Evolutionary conservation across 2,329 filamentous ascomycete genomes (phyloP).

Genomic region (Colletotrichum filicis): DNA sequence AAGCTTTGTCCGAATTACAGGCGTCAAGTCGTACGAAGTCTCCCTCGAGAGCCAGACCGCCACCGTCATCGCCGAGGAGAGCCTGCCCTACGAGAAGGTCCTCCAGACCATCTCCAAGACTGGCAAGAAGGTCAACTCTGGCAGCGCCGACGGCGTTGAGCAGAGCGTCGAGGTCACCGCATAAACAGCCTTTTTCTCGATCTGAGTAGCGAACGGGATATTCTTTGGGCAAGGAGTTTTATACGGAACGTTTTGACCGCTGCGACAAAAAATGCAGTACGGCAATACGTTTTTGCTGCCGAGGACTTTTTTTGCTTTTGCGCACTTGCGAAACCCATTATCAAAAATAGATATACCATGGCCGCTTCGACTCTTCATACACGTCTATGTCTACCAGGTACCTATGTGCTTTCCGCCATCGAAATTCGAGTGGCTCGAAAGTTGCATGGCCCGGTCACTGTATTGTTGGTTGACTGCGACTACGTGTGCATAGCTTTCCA

Average conservation of each 20-base stretch:
- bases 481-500: not conserved
- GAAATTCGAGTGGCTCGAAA: not conserved
- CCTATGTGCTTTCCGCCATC: not conserved
- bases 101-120: conserved; percentile 94
- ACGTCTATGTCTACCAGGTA: not conserved
- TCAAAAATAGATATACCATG: not conserved
- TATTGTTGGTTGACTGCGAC: not conserved
- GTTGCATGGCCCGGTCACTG: not conserved
- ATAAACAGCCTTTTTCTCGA: conserved; percentile 37
- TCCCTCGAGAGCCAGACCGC: conserved; percentile 88
- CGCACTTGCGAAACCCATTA: not conserved
- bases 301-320: not conserved
- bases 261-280: too few relatives aligned
- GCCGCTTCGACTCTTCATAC: not conserved
- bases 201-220: too few relatives aligned
- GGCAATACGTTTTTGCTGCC: not conserved
- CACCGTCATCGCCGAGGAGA: conserved; percentile 76
- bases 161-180: conserved; percentile 56
- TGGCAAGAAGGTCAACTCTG: conserved; percentile 88
- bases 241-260: too few relatives aligned
- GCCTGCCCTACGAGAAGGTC: conserved; percentile 81
- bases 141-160: conserved; percentile 74
- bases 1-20: conserved; percentile 55
- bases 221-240: not conserved
- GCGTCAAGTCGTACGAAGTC: conserved; percentile 87